Evolutionary conservation across 108 stramenopile genomes (phyloP), one percentile per base, ranked within the genome.

Genomic region (Skeletonema costatum): DNA sequence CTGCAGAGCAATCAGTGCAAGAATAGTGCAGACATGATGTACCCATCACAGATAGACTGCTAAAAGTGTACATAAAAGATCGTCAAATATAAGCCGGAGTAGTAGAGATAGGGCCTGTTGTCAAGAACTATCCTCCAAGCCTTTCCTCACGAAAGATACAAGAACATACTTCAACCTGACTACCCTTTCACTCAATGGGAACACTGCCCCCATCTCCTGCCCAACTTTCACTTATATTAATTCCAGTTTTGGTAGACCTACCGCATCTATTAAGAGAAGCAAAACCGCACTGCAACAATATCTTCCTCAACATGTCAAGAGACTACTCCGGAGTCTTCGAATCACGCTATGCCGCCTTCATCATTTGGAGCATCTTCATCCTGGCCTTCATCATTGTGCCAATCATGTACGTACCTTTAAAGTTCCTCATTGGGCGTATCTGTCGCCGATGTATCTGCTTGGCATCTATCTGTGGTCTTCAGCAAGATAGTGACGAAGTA

Each of bases 291-390:
- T 19, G 7, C 19, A 51, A 51, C 19, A 51, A 19, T 21, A 51
- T 4, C 50, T 19, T 21, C 50, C n/a, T 51, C 44, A 46, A 19
- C 3, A 51, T 51, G 50, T 17, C n/a, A 3, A 19, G 19, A 3
- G 14, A 21, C 50, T 51, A 51, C 7, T 51, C 17, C 4, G 6
- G 5, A 32, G 5, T 38, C 4, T 42, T 74, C 38, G 73, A 74
- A 21, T 36, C 60, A 19, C 73, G 64, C 19, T 35, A 65, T n/a
- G 73, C 51, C 7, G 73, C 64, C 32, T 65, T 74, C n/a, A 53
- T 74, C 50, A 65, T 74, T 14, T 74, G 73, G 64, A 64, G 33
- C 4, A 32, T 74, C 32, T 46, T 74, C 42, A 46, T 74, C 21
- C 8, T 64, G 11, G 38, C 64, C 8, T 74, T 74, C 73, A 56